A percentile compares a stretch with the other conserved stretches of the same genome.
Evolutionary conservation across 371 early-diverging fungal species (phyloP).

Genomic region (Apophysomyces ossiformis): DNA sequence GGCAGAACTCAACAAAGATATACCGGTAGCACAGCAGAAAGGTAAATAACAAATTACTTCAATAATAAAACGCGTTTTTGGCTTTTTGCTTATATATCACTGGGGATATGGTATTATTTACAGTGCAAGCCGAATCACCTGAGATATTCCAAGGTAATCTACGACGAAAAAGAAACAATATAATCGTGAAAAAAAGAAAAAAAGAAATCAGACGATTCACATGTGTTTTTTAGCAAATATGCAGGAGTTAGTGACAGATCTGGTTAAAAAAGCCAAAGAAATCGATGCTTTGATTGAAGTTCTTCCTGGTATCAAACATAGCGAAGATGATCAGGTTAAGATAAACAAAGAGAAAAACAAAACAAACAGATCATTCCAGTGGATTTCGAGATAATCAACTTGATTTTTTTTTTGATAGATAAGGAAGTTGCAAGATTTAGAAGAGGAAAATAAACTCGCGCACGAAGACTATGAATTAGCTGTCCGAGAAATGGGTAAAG

Average conservation of each 20-base stretch:
- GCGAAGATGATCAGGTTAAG: conserved; percentile 68
- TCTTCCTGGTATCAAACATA: conserved; percentile 67
- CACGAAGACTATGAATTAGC: conserved; percentile 57
- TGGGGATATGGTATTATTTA: background rate
- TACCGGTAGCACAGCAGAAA: conserved; percentile 53
- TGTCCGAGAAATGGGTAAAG: conserved; percentile 51
- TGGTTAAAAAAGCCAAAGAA: conserved; percentile 74
- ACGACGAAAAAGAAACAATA: background rate
- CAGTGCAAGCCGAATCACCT: conserved; percentile 54
- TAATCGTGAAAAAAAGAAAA: background rate
- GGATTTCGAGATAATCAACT: conserved; percentile 17
- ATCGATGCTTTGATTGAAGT: conserved; percentile 72
- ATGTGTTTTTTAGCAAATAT: conserved; percentile 51
- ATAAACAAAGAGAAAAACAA: too few species aligned
- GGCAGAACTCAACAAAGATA: conserved; percentile 41
- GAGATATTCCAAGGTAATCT: conserved; percentile 46
- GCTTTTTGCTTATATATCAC: background rate
- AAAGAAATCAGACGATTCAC: background rate
- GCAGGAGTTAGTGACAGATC: conserved; percentile 65
- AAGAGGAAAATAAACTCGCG: conserved; percentile 50
- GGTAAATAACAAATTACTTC: conserved; percentile 22
- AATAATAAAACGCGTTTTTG: background rate
- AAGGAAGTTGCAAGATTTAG: conserved; percentile 28
- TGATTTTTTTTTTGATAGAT: conserved; percentile 20
- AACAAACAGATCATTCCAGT: background rate